Evolutionary conservation across 768 basidiomycete species (phyloP), one percentile per base, ranked within the genome.

Genomic region (Pleurotus djamor): DNA sequence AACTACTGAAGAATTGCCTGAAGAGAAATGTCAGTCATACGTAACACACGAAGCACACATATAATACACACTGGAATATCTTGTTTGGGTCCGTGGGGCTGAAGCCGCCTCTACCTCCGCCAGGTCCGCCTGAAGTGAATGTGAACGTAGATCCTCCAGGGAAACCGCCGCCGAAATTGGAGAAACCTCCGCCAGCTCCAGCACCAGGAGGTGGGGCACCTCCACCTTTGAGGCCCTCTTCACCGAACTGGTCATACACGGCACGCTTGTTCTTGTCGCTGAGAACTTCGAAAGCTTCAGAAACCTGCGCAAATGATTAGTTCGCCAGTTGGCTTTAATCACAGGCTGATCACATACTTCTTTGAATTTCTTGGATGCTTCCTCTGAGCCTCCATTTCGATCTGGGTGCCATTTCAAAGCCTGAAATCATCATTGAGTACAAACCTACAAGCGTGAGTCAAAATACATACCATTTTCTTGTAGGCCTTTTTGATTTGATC

Each of bases 321-420:
- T n/a, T n/a, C n/a, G n/a, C n/a, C n/a, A n/a, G n/a, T n/a, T n/a
- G n/a, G n/a, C n/a, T n/a, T n/a, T n/a, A n/a, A n/a, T n/a, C n/a
- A n/a, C n/a, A n/a, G n/a, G n/a, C 52, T 33, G 38, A 48, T 63
- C 10, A 62, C 79, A 32, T 44, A 88, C 94, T 83, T 96, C 85
- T 76, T 99, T 96, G 74, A 99, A 98, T 73, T 91, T 96, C 71
- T 83, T 81, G 2, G 84, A 88, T 0, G 96, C 91, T 63, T 88
- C 89, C 64, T 95, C 95, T 52, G 91, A 88, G 33, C 92, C 91
- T 57, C 76, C 76, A 68, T 97, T 96, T 41, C 95, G 83, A 71
- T 97, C 95, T 38, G 96, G 96, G 72, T 98, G 96, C 88, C 92
- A 92, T 84, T 92, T 94, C 71, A 97, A 72, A 49, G 94, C 93